These are phyloP conservation scores for Piper betle DNA, from an alignment of 164 flowering plant species.

Conservation along the genomic window DNA sequence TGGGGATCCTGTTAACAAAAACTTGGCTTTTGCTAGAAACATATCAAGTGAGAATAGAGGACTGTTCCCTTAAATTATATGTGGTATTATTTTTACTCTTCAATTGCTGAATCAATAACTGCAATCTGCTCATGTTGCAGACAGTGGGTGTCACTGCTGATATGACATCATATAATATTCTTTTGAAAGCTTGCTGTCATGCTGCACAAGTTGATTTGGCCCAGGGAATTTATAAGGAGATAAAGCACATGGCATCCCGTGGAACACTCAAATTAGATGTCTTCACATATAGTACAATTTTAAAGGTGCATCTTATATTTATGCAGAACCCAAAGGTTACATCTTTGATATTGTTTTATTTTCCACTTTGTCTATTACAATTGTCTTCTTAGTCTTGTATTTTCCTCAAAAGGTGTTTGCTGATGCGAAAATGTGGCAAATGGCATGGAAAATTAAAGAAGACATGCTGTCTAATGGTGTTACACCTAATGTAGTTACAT, in stretches of 20 bases:
- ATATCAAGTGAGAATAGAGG: neutral
- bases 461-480: conserved; percentile 79
- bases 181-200: conserved; percentile 73
- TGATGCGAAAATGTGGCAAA: conserved; percentile 81
- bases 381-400: neutral
- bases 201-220: conserved; percentile 79
- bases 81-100: neutral
- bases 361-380: neutral
- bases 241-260: conserved; percentile 34
- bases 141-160: conserved; percentile 50
- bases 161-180: conserved; percentile 71
- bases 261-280: conserved; percentile 63
- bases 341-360: neutral
- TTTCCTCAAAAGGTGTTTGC: conserved; percentile 52
- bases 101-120: neutral
- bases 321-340: neutral
- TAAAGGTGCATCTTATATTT: conserved; percentile 40
- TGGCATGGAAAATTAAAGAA: conserved; percentile 72
- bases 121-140: conserved; percentile 21
- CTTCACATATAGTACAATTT: conserved; percentile 81
- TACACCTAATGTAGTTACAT: conserved; percentile 59
- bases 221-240: conserved; percentile 55
- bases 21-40: neutral
- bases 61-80: no score
- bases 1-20: no score